Conservation (phyloP, 1,284 basidiomycete species). For the Chiua sp. region DNA sequence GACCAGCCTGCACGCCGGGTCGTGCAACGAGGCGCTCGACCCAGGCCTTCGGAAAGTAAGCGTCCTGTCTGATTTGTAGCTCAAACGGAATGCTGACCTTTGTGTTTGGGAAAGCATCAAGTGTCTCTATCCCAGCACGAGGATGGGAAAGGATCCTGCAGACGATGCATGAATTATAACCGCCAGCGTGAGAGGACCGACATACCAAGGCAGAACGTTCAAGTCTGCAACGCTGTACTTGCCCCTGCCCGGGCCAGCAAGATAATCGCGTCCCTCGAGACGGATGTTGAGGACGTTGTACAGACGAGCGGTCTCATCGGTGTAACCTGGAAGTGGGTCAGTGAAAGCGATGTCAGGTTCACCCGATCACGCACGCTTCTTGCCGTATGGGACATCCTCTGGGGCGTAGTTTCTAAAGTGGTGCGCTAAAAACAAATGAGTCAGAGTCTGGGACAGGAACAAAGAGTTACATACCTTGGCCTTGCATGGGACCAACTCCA, state of each 20-base stretch:
- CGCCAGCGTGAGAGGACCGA: background rate
- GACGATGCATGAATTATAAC: slow-evolving; percentile 19
- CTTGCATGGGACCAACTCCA: slow-evolving; percentile 52
- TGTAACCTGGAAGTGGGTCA: slow-evolving; percentile 44
- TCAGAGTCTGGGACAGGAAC: no score
- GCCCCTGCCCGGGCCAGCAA: slow-evolving; percentile 56
- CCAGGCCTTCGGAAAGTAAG: slow-evolving; percentile 32
- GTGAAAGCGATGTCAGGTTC: background rate
- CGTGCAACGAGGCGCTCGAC: slow-evolving; percentile 31
- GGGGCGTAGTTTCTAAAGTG: slow-evolving; percentile 45
- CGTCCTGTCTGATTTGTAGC: background rate
- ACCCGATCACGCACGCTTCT: slow-evolving; percentile 33
- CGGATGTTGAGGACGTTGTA: slow-evolving; percentile 58
- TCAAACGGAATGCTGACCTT: slow-evolving; percentile 27
- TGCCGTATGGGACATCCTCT: slow-evolving; percentile 46
- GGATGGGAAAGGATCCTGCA: slow-evolving; percentile 46
- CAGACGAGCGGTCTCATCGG: slow-evolving; percentile 56
- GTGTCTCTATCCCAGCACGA: slow-evolving; percentile 44
- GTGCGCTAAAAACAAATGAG: slow-evolving; percentile 30
- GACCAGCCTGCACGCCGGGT: slow-evolving; percentile 30
- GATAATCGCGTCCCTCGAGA: slow-evolving; percentile 48
- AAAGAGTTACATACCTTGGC: slow-evolving; percentile 40
- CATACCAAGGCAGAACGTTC: slow-evolving; percentile 43
- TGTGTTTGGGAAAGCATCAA: slow-evolving; percentile 47
- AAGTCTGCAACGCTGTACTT: slow-evolving; percentile 53